Base-by-base conservation (phyloP, 345 rosid species). In the Eucalyptus erythrocorys region DNA sequence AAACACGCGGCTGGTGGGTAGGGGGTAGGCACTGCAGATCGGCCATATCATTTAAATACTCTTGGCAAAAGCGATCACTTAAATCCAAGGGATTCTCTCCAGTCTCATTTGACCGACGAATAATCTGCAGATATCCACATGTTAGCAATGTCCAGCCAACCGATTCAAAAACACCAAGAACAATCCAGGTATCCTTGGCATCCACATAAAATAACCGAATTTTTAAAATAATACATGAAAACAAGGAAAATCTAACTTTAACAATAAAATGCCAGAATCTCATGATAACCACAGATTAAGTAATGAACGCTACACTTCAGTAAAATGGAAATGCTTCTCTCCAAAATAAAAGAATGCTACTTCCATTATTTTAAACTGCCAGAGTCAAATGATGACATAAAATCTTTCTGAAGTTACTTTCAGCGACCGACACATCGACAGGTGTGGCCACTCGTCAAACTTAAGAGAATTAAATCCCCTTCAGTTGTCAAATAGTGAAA, bases 1-100 rank as follows among this genome's bases (percentile, higher is more conserved):
- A 94, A 19, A 97, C 98, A 40, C 94, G 92, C 8, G 99, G 99
- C 93, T 96, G 94, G 86, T 92, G 94, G 16, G 97, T 96, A 27
- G 99, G 99, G 86, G 59, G 88, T 6, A 96, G 97, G 93, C 98
- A 97, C 93, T 94, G 98, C 79, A 97, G 93, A 86, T 91, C 92
- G 87, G 64, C 88, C 99, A 97, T 94, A 90, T 97, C 99, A 37
- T 87, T 91, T 48, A 94, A 89, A 91, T 97, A 97, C 87, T 96
- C 99, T 79, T 95, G 93, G 51, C 99, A 96, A 90, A 92, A 96
- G 9, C 93, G 90, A 40, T 91, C 90, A 87, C 99, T 96, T 92
- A 97, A 89, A 80, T 87, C 88, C 87, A 95, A 85, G 3, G 98
- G 96, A 85, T 95, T 90, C 89, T 93, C 95, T 32, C 91, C 94